Base-by-base conservation (phyloP, 495 filamentous ascomycete species). In the Ramalina peruviana region DNA sequence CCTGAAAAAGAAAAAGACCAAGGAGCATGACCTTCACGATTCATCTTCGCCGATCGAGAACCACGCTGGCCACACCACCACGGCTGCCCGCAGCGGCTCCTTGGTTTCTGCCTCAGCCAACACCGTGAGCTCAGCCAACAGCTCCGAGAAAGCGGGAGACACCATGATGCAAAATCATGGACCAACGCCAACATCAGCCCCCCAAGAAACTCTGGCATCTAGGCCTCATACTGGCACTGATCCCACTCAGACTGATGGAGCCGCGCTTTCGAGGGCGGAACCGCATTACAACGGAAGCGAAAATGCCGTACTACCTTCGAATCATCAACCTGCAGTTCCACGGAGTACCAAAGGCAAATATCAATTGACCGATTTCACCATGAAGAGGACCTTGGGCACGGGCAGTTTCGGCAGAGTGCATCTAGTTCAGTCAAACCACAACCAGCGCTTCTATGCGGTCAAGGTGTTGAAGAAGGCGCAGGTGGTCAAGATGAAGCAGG, bases 401-500 rank as follows among this genome's bases (percentile, higher is more conserved):
- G 92, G 92, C 36, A 96, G 89, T 66, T 98, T 98, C 69, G 92
- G 92, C 15, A 75, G 93, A 40, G 92, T 98, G 23, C 93, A 97
- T 59, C 71, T 97, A 26, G 92, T 97, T 43, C 90, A 97, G 66
- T 95, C 88, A 25, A 88, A 83, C 59, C 93, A 98, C 68, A 98
- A 97, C 66, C 82, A 89, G 66, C 81, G 92, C 42, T 97, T 88
- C 73, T 98, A 98, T 70, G 92, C 92, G 13, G 80, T 98, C 64
- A 98, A 98, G 67, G 93, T 97, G 39, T 66, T 98, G 66, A 97
- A 97, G 68, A 98, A 98, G 75, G 82, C 80, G 45, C 93, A 98
- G 66, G 92, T 98, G 39, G 88, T 97, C 55, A 97, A 94, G 74
- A 97, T 97, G 92, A 97, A 97, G 72, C 93, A 98, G 65, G 85